Base-by-base conservation (phyloP, 1,284 basidiomycete species). In the Farysia itapuensis region DNA sequence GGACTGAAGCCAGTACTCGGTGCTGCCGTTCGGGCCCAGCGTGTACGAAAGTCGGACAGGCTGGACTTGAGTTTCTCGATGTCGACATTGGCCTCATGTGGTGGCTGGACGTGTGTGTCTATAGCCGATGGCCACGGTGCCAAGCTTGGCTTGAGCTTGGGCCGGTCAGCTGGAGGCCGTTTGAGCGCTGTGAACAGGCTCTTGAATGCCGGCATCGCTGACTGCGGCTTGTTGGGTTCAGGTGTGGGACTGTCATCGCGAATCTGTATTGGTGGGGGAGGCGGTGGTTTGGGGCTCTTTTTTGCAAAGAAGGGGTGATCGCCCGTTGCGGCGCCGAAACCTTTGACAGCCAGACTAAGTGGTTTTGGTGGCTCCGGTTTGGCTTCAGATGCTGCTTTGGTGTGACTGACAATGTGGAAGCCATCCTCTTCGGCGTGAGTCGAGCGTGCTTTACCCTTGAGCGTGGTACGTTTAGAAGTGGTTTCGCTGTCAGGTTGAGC, bases 241-340 rank as follows among this genome's bases (percentile, higher is more conserved):
- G 26, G 11, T n/a, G 26, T 28, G 9, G 26, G 26, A n/a, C 11
- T 11, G 26, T 28, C 26, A 16, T 12, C 24, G 4, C n/a, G 36
- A 9, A 8, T 7, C 9, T 20, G 18, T 19, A 25, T 16, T 25
- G 36, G 36, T 7, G 36, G 15, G 30, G 38, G 11, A 26, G 24
- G 4, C 34, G 31, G 7, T 29, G 41, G 45, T 20, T 49, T 47
- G 7, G 41, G 24, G 11, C 18, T 33, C 30, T 54, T 56, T 24
- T 49, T 56, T 5, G 16, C 14, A 30, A 61, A 61, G 35, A 61
- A 61, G 2, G 58, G 58, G 35, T 61, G 58, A 2, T 51, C 40
- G 15, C 38, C 43, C 9, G 48, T 30, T n/a, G 34, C 24, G 4
- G 47, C 36, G 8, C 24, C 36, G 2, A 48, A 48, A 2, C 58